Base-by-base conservation (phyloP, 1,139 yeast species). In the Suhomyces yuchorum region DNA sequence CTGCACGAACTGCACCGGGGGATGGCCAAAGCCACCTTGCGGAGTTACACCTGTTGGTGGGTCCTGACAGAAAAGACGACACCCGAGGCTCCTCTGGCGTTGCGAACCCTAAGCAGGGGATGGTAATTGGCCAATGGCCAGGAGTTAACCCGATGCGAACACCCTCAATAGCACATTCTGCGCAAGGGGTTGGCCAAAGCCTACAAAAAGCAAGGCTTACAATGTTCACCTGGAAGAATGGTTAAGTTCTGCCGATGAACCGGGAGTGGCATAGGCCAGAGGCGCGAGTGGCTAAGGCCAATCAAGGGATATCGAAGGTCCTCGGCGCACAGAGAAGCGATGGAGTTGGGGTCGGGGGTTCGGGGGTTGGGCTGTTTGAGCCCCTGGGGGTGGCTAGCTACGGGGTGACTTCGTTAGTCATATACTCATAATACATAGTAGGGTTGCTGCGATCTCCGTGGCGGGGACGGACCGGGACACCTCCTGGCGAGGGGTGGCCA, bases 351-450 rank as follows among this genome's bases (percentile, higher is more conserved):
- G 8, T 23, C n/a, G n/a, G 26, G 8, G 26, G 26, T 23, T 20
- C 7, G 23, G 23, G 23, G 23, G 7, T 26, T n/a, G 2, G 14
- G 11, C 14, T 14, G 34, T 30, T 30, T 30, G 34, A 4, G 19
- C 14, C 34, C 34, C 34, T 30, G 34, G 18, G 18, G 3, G 11
- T n/a, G n/a, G 30, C n/a, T 11, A 26, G 11, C 30, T 26, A 26
- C 30, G n/a, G 14, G 7, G 30, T 26, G 30, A 26, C 30, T 30
- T 40, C 47, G 37, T 40, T 30, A 44, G 18, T 44, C 47, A 36
- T 44, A 40, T 40, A 38, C 32, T 38, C 34, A 38, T 38, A 23
- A 37, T 38, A 38, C 41, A 24, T 37, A 37, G 19, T 37, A 37
- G 14, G n/a, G 18, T 23, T 20, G 24, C 24, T 35, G 38, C 26